phyloP scores from a whole-genome alignment of 2,329 filamentous ascomycete species.

The Fusarium euwallaceae region DNA sequence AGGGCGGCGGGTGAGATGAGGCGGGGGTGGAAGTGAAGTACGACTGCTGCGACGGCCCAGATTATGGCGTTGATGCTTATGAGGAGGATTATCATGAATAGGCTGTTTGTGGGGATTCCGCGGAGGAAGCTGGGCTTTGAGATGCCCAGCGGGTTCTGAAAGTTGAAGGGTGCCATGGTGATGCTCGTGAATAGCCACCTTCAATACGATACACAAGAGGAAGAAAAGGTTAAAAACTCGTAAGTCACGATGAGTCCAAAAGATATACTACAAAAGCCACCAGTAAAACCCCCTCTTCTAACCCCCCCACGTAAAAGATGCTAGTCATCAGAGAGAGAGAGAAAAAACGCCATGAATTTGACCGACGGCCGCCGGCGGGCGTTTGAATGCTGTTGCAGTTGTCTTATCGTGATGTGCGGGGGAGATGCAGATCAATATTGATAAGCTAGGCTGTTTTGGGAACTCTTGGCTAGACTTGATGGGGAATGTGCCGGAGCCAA shows the following conservation, averaged over 20 bases:
- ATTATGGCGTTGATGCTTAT: conserved; percentile 65
- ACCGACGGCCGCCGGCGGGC: background rate
- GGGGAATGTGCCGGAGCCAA: background rate
- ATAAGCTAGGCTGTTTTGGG: background rate
- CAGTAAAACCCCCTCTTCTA: background rate
- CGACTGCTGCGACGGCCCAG: conserved; percentile 67
- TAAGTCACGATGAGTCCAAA: background rate
- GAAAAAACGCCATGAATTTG: background rate
- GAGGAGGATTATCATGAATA: conserved; percentile 66
- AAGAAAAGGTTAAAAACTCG: background rate
- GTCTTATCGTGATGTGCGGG: background rate
- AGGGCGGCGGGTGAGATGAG: conserved; percentile 86
- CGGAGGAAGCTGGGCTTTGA: conserved; percentile 50
- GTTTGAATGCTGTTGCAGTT: background rate
- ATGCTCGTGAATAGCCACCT: background rate
- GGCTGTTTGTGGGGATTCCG: conserved; percentile 50
- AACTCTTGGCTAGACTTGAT: background rate
- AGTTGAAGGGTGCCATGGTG: conserved; percentile 40
- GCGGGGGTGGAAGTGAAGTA: conserved; percentile 66
- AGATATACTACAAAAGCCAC: background rate
- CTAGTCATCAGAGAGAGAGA: background rate
- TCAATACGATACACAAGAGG: background rate
- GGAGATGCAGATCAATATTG: background rate
- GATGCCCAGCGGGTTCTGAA: conserved; percentile 15
- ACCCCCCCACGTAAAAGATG: background rate